Conservation (phyloP, 768 basidiomycete genomes). For the Pisolithus orientalis region DNA sequence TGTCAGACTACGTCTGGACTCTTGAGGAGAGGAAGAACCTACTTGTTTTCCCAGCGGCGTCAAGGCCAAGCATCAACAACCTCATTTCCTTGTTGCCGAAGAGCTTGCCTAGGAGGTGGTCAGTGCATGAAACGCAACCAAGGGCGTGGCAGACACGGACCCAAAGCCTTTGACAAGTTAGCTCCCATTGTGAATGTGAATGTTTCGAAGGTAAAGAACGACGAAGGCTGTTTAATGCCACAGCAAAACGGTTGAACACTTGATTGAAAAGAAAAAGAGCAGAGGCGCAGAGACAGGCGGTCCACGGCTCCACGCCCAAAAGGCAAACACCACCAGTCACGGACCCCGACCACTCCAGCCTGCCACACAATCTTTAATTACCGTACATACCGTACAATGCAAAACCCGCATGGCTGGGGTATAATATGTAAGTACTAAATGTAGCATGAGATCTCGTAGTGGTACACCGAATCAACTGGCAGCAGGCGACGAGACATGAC, state of each 20-base stretch:
- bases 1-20: background rate
- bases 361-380: too few relatives aligned
- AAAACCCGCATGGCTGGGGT: background rate
- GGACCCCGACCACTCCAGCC: slow-evolving; percentile 25
- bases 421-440: too few relatives aligned
- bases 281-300: background rate
- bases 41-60: slow-evolving; percentile 99
- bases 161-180: slow-evolving; percentile 79
- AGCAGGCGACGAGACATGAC: slow-evolving; percentile 25
- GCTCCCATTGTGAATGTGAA: slow-evolving; percentile 59
- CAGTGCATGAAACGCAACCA: slow-evolving; percentile 1
- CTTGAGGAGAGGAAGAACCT: slow-evolving; percentile 27
- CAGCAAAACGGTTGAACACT: slow-evolving; percentile 16
- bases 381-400: background rate
- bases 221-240: slow-evolving; percentile 36
- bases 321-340: slow-evolving; percentile 8
- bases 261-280: slow-evolving; percentile 14
- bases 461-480: slow-evolving; percentile 9
- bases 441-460: too few relatives aligned
- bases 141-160: slow-evolving; percentile 33
- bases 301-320: background rate
- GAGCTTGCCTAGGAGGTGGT: slow-evolving; percentile 58
- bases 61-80: slow-evolving; percentile 92
- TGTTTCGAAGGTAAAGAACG: slow-evolving; percentile 54
- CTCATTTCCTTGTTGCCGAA: slow-evolving; percentile 99